These are phyloP conservation scores for Chaetoceros tenuissimus DNA, from an alignment of 108 stramenopile species.

Conservation along the genomic window DNA sequence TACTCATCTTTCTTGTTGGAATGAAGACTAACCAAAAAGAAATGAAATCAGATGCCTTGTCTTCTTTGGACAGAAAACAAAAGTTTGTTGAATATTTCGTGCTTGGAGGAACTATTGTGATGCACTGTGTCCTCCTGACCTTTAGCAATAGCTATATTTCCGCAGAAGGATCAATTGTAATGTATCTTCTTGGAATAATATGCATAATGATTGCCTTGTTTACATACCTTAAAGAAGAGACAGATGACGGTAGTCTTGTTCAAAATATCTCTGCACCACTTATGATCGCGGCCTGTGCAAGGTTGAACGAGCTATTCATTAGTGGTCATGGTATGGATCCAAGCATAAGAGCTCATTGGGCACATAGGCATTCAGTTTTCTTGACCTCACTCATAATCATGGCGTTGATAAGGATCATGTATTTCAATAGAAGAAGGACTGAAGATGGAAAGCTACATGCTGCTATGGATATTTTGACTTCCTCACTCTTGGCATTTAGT, in stretches of 20 bases:
- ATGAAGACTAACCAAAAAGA: no score
- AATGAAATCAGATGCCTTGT: no score
- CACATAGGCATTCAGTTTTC: constrained; percentile 54
- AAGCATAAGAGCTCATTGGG: constrained; percentile 55
- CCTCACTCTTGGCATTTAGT: constrained; percentile 33
- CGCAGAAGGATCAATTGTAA: constrained; percentile 44
- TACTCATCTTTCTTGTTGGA: no score
- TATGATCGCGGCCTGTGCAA: constrained; percentile 35
- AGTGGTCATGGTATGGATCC: constrained; percentile 78
- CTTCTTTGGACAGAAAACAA: no score
- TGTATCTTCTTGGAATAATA: constrained; percentile 49
- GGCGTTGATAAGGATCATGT: constrained; percentile 21
- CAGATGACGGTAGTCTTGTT: not conserved
- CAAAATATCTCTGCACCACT: constrained; percentile 18
- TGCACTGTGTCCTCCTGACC: constrained; percentile 58
- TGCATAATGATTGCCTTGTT: constrained; percentile 33
- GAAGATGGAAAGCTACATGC: constrained; percentile 10
- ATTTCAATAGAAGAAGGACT: not conserved
- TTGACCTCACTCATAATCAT: constrained; percentile 38
- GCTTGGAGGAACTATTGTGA: constrained; percentile 40
- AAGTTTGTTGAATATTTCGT: no score
- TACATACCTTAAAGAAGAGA: constrained; percentile 12
- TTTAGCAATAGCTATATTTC: constrained; percentile 78
- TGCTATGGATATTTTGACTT: constrained; percentile 24
- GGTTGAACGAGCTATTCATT: constrained; percentile 44